Conservation (phyloP, 176 grass and related monocot species). For the Urochloa ruziziensis region DNA sequence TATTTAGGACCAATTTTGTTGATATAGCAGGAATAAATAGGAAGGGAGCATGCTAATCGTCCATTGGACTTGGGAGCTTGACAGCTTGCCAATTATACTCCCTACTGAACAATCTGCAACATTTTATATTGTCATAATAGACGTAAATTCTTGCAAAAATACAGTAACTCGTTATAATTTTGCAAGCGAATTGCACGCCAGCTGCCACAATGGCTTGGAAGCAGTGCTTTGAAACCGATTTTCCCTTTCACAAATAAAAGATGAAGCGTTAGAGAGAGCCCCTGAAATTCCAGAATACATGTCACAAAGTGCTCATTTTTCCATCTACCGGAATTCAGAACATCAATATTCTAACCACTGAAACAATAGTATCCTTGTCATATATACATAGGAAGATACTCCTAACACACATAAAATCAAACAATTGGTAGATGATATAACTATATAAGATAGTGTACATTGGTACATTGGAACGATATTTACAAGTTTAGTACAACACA, state of each 20-base stretch:
- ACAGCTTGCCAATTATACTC: background rate
- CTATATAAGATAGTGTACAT: background rate
- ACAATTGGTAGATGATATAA: background rate
- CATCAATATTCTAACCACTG: background rate
- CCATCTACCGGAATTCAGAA: background rate
- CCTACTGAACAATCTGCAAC: background rate
- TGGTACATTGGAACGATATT: conserved; percentile 13
- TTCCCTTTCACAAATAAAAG: background rate
- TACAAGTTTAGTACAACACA: conserved; percentile 19
- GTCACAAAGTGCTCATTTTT: background rate
- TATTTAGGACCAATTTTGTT: background rate
- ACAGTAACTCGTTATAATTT: background rate
- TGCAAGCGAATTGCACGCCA: background rate
- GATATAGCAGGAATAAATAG: background rate
- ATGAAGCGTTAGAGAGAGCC: background rate
- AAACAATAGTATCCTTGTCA: conserved; percentile 1
- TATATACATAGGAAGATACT: background rate
- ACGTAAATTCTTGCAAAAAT: background rate
- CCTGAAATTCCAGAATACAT: background rate
- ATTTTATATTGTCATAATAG: background rate
- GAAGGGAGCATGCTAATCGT: background rate
- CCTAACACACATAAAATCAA: background rate
- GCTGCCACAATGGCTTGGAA: background rate
- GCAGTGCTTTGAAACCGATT: background rate
- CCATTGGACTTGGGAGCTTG: background rate